Evolutionary conservation across 2,329 filamentous ascomycete genomes (phyloP).

Genomic region (Grosmannia clavigera): DNA sequence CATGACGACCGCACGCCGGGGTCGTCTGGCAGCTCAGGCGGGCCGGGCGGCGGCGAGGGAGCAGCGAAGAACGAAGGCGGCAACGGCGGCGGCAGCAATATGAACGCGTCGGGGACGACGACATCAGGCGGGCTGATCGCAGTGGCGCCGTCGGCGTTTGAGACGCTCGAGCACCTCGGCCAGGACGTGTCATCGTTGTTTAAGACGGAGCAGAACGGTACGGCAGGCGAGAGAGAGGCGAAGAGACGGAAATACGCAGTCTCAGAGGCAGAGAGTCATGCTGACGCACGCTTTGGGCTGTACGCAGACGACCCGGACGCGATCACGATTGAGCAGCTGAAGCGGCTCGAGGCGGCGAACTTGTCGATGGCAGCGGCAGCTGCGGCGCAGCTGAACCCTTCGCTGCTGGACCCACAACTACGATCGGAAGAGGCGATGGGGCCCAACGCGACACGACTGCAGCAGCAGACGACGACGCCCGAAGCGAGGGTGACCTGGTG

Average conservation of each 20-base stretch:
- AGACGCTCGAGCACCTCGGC: neutral
- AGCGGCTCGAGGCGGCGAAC: conserved; percentile 36
- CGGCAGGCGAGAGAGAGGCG: neutral
- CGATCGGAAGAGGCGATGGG: conserved; percentile 14
- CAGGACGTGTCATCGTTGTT: neutral
- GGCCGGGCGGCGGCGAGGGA: conserved; percentile 13
- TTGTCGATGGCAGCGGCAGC: conserved; percentile 45
- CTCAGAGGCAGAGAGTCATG: neutral
- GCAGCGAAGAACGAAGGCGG: neutral
- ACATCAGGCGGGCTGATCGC: neutral
- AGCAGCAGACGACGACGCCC: neutral
- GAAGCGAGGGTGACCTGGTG: conserved; percentile 10
- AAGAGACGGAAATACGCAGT: neutral
- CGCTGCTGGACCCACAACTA: conserved; percentile 38
- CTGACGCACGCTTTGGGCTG: neutral
- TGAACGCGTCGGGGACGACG: neutral
- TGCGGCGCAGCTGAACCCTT: conserved; percentile 40
- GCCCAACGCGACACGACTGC: neutral
- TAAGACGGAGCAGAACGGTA: neutral
- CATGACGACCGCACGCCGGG: conserved; percentile 38
- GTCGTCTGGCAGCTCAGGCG: conserved; percentile 21
- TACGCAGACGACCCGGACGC: conserved; percentile 11
- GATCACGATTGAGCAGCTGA: conserved; percentile 29
- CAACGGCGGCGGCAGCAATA: neutral
- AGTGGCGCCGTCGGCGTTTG: neutral